These are phyloP conservation scores for Zizania latifolia DNA, from an alignment of 176 grass and related monocot genomes.

Conservation along the genomic window DNA sequence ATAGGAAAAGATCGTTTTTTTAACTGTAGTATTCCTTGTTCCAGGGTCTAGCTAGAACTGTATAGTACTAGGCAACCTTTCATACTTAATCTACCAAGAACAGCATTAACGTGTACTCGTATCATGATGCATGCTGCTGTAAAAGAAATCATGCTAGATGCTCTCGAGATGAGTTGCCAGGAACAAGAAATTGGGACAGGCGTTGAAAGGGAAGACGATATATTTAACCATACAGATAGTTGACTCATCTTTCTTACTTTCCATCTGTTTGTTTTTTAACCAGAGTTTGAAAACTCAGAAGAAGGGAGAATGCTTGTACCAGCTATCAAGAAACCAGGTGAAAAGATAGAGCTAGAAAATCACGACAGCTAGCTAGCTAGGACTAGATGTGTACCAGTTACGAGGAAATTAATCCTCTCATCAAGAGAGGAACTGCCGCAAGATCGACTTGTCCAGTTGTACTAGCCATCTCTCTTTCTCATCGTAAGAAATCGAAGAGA, in stretches of 20 bases:
- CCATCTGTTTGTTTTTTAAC: too few species aligned
- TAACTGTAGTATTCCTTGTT: slow-evolving; percentile 28
- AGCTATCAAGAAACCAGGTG: not conserved
- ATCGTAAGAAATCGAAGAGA: too few species aligned
- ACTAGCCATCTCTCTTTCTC: too few species aligned
- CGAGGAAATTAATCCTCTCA: not conserved
- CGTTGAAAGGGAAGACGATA: not conserved
- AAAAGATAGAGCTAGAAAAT: not conserved
- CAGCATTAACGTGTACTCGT: not conserved
- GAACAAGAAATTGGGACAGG: not conserved
- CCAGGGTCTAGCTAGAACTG: not conserved
- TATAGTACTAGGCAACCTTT: not conserved
- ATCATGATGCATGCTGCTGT: not conserved
- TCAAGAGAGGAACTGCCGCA: too few species aligned
- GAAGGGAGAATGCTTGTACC: not conserved
- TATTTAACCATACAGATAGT: not conserved
- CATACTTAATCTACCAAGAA: not conserved
- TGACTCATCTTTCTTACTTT: not conserved
- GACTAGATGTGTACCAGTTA: not conserved
- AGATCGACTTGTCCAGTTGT: too few species aligned
- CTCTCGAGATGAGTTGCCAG: not conserved
- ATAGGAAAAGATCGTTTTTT: slow-evolving; percentile 9
- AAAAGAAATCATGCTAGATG: not conserved
- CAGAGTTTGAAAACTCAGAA: not conserved
- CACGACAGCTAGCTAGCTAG: not conserved